These are phyloP conservation scores for Populus tremula DNA, from an alignment of 345 rosid genomes.

Conservation along the genomic window DNA sequence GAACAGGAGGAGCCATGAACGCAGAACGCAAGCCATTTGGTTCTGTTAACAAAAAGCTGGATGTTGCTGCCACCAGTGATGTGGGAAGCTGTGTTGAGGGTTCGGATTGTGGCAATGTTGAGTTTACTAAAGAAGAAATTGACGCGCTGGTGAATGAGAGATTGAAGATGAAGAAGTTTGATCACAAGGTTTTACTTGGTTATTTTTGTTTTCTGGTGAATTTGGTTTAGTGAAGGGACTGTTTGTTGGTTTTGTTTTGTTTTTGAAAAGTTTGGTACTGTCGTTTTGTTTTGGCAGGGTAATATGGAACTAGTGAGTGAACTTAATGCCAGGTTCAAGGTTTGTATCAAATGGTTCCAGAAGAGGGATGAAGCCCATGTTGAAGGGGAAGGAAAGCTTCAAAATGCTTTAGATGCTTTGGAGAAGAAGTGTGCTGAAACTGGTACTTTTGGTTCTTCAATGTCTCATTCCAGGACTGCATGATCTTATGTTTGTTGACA, in stretches of 20 bases:
- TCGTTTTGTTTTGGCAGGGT: constrained; percentile 38
- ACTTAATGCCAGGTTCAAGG: constrained; percentile 63
- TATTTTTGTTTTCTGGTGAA: neutral
- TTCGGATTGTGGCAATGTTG: constrained; percentile 40
- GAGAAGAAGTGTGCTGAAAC: constrained; percentile 51
- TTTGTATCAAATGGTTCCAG: constrained; percentile 74
- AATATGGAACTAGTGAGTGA: constrained; percentile 55
- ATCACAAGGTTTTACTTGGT: constrained; percentile 58
- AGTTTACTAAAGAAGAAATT: constrained; percentile 74
- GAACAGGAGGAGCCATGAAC: constrained; percentile 31
- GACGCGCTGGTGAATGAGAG: constrained; percentile 68
- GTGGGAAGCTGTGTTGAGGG: constrained; percentile 35
- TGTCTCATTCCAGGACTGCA: neutral
- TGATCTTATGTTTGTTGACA: neutral
- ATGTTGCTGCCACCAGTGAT: constrained; percentile 43
- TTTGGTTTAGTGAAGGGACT: neutral
- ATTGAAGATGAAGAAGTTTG: constrained; percentile 66
- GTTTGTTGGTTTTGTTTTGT: neutral
- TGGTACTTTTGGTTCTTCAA: constrained; percentile 36
- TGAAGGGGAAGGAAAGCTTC: constrained; percentile 57
- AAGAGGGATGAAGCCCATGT: constrained; percentile 56
- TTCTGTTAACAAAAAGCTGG: constrained; percentile 47
- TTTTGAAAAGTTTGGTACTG: neutral
- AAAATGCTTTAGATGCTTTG: constrained; percentile 47
- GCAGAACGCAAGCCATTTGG: constrained; percentile 52